A percentile compares a stretch with the other conserved stretches of the same genome.
Conservation (phyloP, 768 basidiomycete genomes). For the Tricholoma terreum region DNA sequence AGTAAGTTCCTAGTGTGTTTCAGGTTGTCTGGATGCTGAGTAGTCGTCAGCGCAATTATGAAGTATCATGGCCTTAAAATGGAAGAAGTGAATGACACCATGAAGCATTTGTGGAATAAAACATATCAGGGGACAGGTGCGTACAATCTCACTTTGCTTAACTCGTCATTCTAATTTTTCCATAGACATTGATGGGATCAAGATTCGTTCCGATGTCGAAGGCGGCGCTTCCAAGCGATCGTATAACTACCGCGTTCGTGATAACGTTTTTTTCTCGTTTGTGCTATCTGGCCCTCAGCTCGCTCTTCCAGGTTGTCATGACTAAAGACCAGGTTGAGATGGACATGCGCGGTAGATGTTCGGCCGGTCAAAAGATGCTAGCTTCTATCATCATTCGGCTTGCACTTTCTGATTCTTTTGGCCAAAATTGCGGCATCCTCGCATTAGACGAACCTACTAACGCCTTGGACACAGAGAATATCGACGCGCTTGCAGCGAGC, state of each 20-base stretch:
- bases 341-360: constrained; percentile 99
- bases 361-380: constrained; percentile 97
- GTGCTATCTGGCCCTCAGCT: constrained; percentile 4
- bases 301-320: constrained; percentile 82
- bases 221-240: constrained; percentile 87
- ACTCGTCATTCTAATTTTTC: constrained; percentile 4
- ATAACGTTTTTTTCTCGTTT: constrained; percentile 3
- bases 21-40: background rate
- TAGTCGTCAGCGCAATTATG: constrained; percentile 83
- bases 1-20: constrained; percentile 50
- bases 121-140: constrained; percentile 97
- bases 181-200: constrained; percentile 95
- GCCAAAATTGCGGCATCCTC: constrained; percentile 95
- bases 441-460: constrained; percentile 98
- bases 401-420: constrained; percentile 95
- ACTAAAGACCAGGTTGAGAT: constrained; percentile 98
- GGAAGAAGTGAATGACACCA: constrained; percentile 99
- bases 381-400: constrained; percentile 98
- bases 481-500: constrained; percentile 88
- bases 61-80: constrained; percentile 96
- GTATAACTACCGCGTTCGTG: constrained; percentile 91
- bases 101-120: constrained; percentile 97
- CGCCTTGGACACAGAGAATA: constrained; percentile 93
- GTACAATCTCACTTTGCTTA: constrained; percentile 15
- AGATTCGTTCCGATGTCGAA: constrained; percentile 91